A percentile compares a stretch with the other conserved stretches of the same genome.
phyloP scores from a whole-genome alignment of 441 rosid genomes.

The Pelargonium fulgidum region DNA sequence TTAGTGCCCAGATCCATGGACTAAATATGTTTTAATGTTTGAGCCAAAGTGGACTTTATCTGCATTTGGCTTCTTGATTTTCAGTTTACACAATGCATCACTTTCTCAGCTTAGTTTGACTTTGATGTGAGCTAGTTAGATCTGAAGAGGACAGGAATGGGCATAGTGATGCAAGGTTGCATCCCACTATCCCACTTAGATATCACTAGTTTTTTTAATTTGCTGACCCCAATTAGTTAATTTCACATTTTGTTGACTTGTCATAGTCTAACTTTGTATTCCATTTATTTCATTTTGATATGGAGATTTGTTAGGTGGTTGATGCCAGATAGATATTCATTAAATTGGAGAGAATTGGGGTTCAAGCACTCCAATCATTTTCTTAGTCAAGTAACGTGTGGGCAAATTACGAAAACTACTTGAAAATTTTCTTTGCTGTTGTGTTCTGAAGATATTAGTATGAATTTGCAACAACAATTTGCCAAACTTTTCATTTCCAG shows the following conservation, averaged over 20 bases:
- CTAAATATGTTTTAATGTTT: not conserved
- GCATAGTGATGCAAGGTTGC: not conserved
- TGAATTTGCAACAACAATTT: not conserved
- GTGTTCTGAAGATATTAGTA: not conserved
- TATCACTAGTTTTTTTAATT: not conserved
- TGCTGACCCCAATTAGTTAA: not conserved
- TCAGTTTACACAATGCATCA: slow-evolving; percentile 2
- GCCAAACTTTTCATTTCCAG: not conserved
- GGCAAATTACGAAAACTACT: not conserved
- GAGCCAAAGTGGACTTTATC: not conserved
- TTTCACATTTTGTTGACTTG: too few species aligned
- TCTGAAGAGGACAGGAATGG: not conserved
- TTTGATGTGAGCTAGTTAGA: not conserved
- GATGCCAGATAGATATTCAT: not conserved
- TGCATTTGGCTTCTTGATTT: not conserved
- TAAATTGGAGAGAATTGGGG: not conserved
- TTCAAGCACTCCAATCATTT: not conserved
- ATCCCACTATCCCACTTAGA: not conserved
- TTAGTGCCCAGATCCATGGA: not conserved
- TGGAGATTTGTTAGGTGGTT: too few species aligned
- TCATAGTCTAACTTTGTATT: too few species aligned
- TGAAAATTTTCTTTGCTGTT: not conserved
- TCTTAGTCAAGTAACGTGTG: not conserved
- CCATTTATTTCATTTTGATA: too few species aligned
- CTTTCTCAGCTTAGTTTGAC: not conserved